A percentile compares a stretch with the other conserved stretches of the same genome.
Conservation (phyloP, 805 yeast genomes). For the Millerozyma acaciae region DNA sequence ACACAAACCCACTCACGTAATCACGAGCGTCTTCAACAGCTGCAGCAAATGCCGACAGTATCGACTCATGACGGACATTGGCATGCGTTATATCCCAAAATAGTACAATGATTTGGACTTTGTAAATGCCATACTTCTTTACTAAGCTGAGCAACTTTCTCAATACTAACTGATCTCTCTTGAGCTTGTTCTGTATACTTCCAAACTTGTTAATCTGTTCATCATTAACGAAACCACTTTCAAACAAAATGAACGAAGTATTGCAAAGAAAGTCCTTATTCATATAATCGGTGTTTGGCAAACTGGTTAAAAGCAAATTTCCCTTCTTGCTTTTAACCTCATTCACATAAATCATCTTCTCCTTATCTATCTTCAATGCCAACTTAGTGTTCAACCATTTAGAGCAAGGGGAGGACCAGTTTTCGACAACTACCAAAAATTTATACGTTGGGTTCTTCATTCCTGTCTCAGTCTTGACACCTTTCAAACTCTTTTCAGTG, state of each 20-base stretch:
- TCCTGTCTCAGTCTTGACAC: constrained; percentile 21
- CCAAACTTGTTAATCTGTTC: constrained; percentile 8
- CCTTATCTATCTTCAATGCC: constrained; percentile 28
- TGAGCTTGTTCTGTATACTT: constrained; percentile 28
- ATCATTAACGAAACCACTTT: constrained; percentile 43
- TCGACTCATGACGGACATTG: too few species aligned
- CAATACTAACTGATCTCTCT: constrained; percentile 33
- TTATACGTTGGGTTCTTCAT: constrained; percentile 22
- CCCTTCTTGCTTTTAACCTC: constrained; percentile 21
- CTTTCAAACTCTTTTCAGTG: constrained; percentile 23
- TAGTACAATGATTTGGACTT: constrained; percentile 37
- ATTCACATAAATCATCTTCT: constrained; percentile 22
- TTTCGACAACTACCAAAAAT: constrained; percentile 42
- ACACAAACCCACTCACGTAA: constrained; percentile 18
- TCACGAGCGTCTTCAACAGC: too few species aligned
- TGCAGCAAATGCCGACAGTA: too few species aligned
- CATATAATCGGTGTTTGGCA: constrained; percentile 36
- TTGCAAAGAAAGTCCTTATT: constrained; percentile 35
- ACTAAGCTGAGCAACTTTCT: constrained; percentile 31
- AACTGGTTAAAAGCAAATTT: constrained; percentile 33
- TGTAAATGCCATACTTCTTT: constrained; percentile 33
- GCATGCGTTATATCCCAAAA: constrained; percentile 40
- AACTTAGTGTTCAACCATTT: constrained; percentile 50
- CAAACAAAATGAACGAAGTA: constrained; percentile 45
- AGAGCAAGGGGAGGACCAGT: constrained; percentile 46